Evolutionary conservation across 164 flowering plant genomes (phyloP), one percentile per base, ranked within the genome.

Genomic region (Vitis rupestris): DNA sequence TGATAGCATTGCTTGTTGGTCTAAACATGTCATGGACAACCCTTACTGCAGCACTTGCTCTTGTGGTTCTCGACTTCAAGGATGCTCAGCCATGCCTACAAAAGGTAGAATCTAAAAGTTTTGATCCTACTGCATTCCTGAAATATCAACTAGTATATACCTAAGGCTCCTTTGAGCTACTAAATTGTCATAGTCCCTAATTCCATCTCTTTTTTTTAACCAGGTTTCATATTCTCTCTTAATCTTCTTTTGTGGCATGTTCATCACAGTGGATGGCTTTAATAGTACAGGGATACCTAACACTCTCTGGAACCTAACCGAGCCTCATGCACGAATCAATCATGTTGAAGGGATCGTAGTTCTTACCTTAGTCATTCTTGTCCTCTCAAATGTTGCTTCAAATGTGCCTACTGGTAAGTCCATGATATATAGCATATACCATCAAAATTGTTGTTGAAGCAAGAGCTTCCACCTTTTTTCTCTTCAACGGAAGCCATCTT

Each of bases 211-310:
- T 37, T 37, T 37, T 6, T 37, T 48, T 1, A n/a, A 55, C 17
- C 72, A 74, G 76, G 77, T 74, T 50, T 88, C 90, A 0, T 88
- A 88, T 74, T 86, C 92, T 17, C 87, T 86, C 51, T 67, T 88
- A 80, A 63, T 86, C 66, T 88, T 88, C 79, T 88, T 88, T 50
- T 85, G 90, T 72, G 92, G 90, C 29, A 88, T 88, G 92, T 86
- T 88, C 72, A 83, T 88, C 64, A 86, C 92, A 1, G 87, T 88
- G 57, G 86, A 88, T 19, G 92, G 90, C 29, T 86, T 88, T 71
- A 86, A 85, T 67, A 88, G 67, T 69, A 88, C 92, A 9, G 92
- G 89, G 49, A 78, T 86, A 50, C 92, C 92, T 14, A 79, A 81
- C 63, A 31, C 70, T 16, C 5, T 86, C 11, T 88, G 92, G 92